Base-by-base conservation (phyloP, 202 grass and related monocot species). In the Dendrocalamus latiflorus region DNA sequence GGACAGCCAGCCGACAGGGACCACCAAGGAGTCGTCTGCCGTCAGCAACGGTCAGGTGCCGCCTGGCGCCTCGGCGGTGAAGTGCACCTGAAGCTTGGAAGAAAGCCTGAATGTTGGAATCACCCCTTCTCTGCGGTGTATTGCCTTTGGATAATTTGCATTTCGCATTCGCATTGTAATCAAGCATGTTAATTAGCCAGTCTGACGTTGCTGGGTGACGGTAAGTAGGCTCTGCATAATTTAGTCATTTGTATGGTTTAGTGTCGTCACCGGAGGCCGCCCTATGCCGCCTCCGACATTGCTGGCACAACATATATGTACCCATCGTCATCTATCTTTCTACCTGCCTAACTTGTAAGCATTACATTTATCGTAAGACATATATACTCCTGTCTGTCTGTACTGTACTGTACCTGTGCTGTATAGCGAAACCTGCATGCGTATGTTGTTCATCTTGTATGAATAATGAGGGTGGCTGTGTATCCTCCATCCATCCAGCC, bases 111-210 rank as follows among this genome's bases (percentile, higher is more conserved):
- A 51, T 20, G 45, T 48, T 48, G 45, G 15, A 5, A 81, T 4
- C 54, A 17, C 43, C 64, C 24, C 1, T 36, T 34, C 2, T 43
- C 79, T 9, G 20, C 7, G 42, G 24, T 72, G 59, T 43, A 65
- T 56, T 56, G 34, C 33, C 37, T 74, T 83, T 57, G 56, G 66
- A 75, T 78, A 34, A 51, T 39, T 57, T 58, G 65, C 60, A 62
- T 69, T 70, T 30, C 9, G 43, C 82, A 71, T 76, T 77, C 6
- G 56, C 87, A 60, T 74, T 79, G 80, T 86, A 86, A 90, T 85
- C 81, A 84, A 85, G 39, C 78, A 64, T 89, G 79, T 90, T 90
- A 77, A 86, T 70, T 88, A 89, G 87, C 65, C 81, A 89, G 82
- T 89, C 88, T 90, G 88, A 87, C 84, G 84, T 75, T 87, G 65